Evolutionary conservation across 1,139 yeast species (phyloP).

Genomic region (Pichia sp.): DNA sequence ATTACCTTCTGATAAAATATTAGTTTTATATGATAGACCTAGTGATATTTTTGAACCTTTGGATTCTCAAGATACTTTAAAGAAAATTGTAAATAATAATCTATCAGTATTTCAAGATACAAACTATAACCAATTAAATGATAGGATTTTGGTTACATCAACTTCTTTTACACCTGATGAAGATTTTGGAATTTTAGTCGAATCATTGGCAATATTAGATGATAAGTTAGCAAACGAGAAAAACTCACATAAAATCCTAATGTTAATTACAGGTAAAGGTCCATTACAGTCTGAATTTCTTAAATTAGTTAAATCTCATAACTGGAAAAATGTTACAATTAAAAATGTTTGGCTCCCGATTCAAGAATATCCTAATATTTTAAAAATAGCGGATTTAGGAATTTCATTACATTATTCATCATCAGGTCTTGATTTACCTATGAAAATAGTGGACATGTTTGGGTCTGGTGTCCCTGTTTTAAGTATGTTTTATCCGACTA

Average conservation of each 20-base stretch:
- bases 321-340: conserved; percentile 43
- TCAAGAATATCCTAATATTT: conserved; percentile 72
- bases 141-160: conserved; percentile 69
- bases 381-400: conserved; percentile 80
- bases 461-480: conserved; percentile 95
- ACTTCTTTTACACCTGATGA: conserved; percentile 97
- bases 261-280: conserved; percentile 91
- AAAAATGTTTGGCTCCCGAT: conserved; percentile 70
- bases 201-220: conserved; percentile 63
- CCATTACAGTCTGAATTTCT: conserved; percentile 57
- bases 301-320: conserved; percentile 38
- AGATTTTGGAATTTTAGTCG: conserved; percentile 64
- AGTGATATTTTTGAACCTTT: conserved; percentile 61
- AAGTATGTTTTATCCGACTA: conserved; percentile 68
- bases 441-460: conserved; percentile 95
- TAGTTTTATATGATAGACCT: conserved; percentile 69
- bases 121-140: conserved; percentile 32
- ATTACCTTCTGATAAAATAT: conserved; percentile 33
- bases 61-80: conserved; percentile 14
- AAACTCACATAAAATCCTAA: conserved; percentile 41
- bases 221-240: conserved; percentile 19
- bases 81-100: conserved; percentile 21
- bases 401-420: conserved; percentile 87
- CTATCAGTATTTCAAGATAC: conserved; percentile 34
- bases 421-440: conserved; percentile 91